Base-by-base conservation (phyloP, 306 rosid genomes). In the Dalbergia cochinchinensis region DNA sequence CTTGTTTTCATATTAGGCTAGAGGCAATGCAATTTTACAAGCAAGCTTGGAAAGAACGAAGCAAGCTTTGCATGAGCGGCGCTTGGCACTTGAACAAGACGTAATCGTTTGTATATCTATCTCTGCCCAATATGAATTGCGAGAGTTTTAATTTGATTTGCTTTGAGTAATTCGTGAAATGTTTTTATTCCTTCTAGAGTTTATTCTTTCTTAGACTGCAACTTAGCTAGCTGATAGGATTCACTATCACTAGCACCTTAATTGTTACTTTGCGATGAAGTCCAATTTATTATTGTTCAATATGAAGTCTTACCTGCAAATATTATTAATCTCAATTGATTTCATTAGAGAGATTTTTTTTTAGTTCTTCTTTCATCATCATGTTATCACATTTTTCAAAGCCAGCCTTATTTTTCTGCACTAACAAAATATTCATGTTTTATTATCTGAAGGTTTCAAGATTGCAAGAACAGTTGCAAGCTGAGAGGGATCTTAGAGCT, bases 401-500 rank as follows among this genome's bases (percentile, higher is more conserved):
- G 13, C 42, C 5, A 69, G 39, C 4, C 51, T 11, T 18, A 13
- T 31, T 65, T 71, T 60, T 71, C 74, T 22, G 44, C 45, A 15
- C 61, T 45, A 63, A 78, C 33, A 33, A 73, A 48, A 65, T 80
- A 57, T 86, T 71, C 83, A 78, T 69, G 76, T 10, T 68, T 15
- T 78, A 79, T 88, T 57, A 74, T 66, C 4, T 74, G 59, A 64
- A 95, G 99, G 99, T 96, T 82, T 96, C 97, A 65, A 93, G 99
- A 82, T 89, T 96, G 86, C 99, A 96, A 91, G 99, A 96, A 90
- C 99, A 96, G 85, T 90, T 96, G 85, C 99, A 96, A 91, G 98
- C 99, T 78, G 99, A 96, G 88, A 90, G 99, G 85, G 99, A 96
- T 89, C 97, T 96, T 86, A 90, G 99, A 88, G 99, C 99, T 76